Base-by-base conservation (phyloP, 176 grass and related monocot genomes). In the Musa itinerans region DNA sequence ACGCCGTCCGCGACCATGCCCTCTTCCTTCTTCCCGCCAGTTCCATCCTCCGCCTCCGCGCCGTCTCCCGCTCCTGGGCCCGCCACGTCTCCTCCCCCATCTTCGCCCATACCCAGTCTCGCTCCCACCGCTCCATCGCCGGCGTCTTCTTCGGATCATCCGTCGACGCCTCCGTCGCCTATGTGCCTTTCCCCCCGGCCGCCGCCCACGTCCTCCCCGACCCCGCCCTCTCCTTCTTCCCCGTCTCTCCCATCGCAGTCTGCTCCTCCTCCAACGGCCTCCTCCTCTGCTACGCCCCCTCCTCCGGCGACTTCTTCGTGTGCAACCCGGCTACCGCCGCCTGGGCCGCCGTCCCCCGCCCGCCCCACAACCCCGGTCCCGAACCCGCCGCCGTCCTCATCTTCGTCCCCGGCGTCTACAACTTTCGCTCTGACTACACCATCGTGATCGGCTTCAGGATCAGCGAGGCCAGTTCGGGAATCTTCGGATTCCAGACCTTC, bases 341-440 rank as follows among this genome's bases (percentile, higher is more conserved):
- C 14, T 91, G 89, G 89, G 16, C 2, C 15, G 7, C 6, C 69
- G 64, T 91, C 58, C 89, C 83, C 51, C 2, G n/a, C 43, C 89
- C 89, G 23, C 86, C 86, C 2, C 1, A 14, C 71, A 20, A 84
- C 2, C 15, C 83, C 0, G 68, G 77, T 21, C 25, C 65, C n/a
- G 74, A 84, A 65, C 86, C 89, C 9, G 71, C 89, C 23, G 2
- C 88, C 1, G 89, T 83, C 50, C 81, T 92, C 53, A 51, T 92
- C 65, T 86, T 86, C 80, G 77, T 81, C 20, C 75, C 83, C 2
- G 19, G 4, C 55, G 22, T 29, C 0, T 86, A 70, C 78, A 86
- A 88, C 75, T 86, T 92, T 81, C 71, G 81, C 53, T 69, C 74
- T 27, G 86, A 88, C 78, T 92, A 68, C 81, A 15, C 70, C n/a